A percentile compares a stretch with the other conserved stretches of the same genome.
Conservation (phyloP, 2,329 filamentous ascomycete species). For the Periconia macrospinosa region DNA sequence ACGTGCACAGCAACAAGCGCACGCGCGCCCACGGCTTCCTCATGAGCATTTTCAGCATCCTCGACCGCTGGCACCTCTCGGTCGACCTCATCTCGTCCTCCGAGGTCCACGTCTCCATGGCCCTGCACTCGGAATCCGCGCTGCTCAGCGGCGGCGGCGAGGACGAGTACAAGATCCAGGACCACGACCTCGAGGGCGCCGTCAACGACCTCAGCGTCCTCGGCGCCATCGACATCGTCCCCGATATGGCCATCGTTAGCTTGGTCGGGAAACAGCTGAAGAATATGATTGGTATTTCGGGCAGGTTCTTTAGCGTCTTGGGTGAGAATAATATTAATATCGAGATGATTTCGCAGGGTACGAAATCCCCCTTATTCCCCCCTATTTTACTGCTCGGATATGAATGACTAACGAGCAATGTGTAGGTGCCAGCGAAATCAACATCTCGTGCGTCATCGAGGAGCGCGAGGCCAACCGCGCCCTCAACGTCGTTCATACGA, state of each 20-base stretch:
- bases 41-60: slow-evolving; percentile 86
- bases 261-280: slow-evolving; percentile 95
- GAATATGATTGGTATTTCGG: slow-evolving; percentile 90
- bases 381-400: background rate
- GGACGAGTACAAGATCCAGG: slow-evolving; percentile 53
- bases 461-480: slow-evolving; percentile 87
- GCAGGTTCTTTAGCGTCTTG: slow-evolving; percentile 91
- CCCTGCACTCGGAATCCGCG: slow-evolving; percentile 77
- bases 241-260: slow-evolving; percentile 93
- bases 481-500: slow-evolving; percentile 94
- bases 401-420: background rate
- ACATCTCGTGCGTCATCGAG: slow-evolving; percentile 97
- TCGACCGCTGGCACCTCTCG: slow-evolving; percentile 83
- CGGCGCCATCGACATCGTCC: slow-evolving; percentile 87
- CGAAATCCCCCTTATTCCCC: slow-evolving; percentile 19
- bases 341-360: slow-evolving; percentile 99
- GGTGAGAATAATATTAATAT: slow-evolving; percentile 95
- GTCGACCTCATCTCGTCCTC: slow-evolving; percentile 96
- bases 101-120: slow-evolving; percentile 97
- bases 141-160: slow-evolving; percentile 52
- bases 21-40: slow-evolving; percentile 96
- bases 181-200: slow-evolving; percentile 51
- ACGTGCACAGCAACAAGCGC: slow-evolving; percentile 96
- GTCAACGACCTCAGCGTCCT: slow-evolving; percentile 75
- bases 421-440: slow-evolving; percentile 95